Evolutionary conservation across 257 asterid genomes (phyloP), one percentile per base, ranked within the genome.

Genomic region (Rauvolfia tetraphylla): DNA sequence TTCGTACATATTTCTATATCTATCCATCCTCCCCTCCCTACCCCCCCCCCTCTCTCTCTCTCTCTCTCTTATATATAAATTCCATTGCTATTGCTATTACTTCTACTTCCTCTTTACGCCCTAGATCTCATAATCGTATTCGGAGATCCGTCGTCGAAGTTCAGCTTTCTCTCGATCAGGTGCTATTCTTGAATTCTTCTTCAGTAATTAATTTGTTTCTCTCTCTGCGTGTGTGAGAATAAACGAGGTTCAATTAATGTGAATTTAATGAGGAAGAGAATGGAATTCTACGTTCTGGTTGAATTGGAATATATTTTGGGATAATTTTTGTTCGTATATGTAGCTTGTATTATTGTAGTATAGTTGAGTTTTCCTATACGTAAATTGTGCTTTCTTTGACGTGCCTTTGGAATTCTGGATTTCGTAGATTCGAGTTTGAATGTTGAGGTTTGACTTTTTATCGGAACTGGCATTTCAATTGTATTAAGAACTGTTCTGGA

Each of bases 91-190:
- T n/a, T n/a, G n/a, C n/a, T n/a, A 22, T 66, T 66, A 7, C 27
- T 34, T 34, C 7, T 36, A 38, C 72, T 67, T n/a, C n/a, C 22
- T 67, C 51, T 31, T 67, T 67, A 41, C 49, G 49, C 72, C 72
- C 72, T 67, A 67, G 72, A 67, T 67, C 72, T 67, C 72, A 38
- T 67, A 67, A 49, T 67, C 72, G 49, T 67, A 38, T 38, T 1
- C 33, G 3, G 72, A 67, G 72, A 67, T 67, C 72, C 23, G 11
- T 67, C 17, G 6, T n/a, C 51, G 51, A 44, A 36, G 51, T 67
- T 67, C 44, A 25, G 72, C 31, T 22, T 10, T 38, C 51, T 38
- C 51, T 67, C 72, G 49, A 67, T 67, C 72, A 67, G 72, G 72
- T 67, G 7, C 18, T 8, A 33, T 67, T 12, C 20, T 66, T 36